These are phyloP conservation scores for Betula pendula DNA, from an alignment of 306 rosid species.

Conservation along the genomic window DNA sequence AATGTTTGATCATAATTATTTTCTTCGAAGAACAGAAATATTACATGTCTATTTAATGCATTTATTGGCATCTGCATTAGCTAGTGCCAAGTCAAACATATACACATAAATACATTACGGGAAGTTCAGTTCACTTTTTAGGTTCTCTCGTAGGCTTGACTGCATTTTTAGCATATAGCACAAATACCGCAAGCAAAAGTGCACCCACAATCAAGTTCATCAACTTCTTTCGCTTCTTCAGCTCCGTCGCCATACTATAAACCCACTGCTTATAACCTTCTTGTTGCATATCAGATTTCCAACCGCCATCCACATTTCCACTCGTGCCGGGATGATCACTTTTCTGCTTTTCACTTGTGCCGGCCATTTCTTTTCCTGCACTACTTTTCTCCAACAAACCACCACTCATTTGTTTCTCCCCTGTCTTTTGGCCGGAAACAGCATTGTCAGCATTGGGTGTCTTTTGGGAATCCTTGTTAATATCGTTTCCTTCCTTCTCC, in stretches of 20 bases:
- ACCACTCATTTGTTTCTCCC: background rate
- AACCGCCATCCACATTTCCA: no score
- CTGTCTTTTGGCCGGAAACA: background rate
- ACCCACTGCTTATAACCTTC: constrained; percentile 19
- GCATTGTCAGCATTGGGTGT: background rate
- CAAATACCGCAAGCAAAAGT: constrained; percentile 39
- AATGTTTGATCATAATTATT: no score
- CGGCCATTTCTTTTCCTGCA: no score
- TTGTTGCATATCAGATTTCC: background rate
- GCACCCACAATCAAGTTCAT: constrained; percentile 36
- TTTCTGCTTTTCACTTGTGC: no score
- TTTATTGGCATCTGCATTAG: no score
- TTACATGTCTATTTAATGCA: no score
- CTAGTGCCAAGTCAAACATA: no score
- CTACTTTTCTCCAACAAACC: background rate
- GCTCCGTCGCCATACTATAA: constrained; percentile 17
- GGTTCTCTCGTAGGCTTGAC: background rate
- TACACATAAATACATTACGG: background rate
- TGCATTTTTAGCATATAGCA: constrained; percentile 33
- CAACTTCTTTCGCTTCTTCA: constrained; percentile 36
- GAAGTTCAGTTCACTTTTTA: constrained; percentile 9
- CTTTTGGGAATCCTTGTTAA: no score
- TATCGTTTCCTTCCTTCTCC: no score
- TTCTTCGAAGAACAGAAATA: no score
- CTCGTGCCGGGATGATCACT: no score